phyloP scores from a whole-genome alignment of 2,329 filamentous ascomycete genomes.

The Monosporascus cannonballus region DNA sequence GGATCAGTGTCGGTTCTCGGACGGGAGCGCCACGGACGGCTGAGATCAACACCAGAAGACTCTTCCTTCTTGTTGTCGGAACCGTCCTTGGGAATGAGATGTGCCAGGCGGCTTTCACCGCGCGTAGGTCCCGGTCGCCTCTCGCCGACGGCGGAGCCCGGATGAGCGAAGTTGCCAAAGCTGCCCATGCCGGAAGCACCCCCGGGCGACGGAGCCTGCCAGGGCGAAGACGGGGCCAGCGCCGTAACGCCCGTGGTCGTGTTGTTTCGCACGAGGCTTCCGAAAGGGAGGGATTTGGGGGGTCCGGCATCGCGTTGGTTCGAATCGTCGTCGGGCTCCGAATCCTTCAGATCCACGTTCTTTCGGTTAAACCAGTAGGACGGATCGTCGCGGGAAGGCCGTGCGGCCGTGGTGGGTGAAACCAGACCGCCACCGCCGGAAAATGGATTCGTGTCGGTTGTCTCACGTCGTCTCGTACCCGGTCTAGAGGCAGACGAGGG shows the following conservation, averaged over 20 bases:
- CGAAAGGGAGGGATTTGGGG: slow-evolving; percentile 32
- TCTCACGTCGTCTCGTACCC: slow-evolving; percentile 75
- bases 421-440: slow-evolving; percentile 41
- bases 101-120: slow-evolving; percentile 79
- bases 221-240: slow-evolving; percentile 40
- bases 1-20: slow-evolving; percentile 70
- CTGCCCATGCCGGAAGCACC: slow-evolving; percentile 68
- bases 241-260: slow-evolving; percentile 39
- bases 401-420: slow-evolving; percentile 55
- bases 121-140: slow-evolving; percentile 68
- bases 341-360: slow-evolving; percentile 46
- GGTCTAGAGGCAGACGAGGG: slow-evolving; percentile 67
- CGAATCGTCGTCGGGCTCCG: slow-evolving; percentile 40
- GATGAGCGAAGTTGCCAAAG: slow-evolving; percentile 84
- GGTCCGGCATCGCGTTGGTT: slow-evolving; percentile 23
- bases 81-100: slow-evolving; percentile 73
- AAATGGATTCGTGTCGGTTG: slow-evolving; percentile 62
- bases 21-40: slow-evolving; percentile 50
- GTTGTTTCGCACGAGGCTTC: slow-evolving; percentile 47
- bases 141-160: slow-evolving; percentile 54
- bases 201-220: slow-evolving; percentile 41
- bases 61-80: slow-evolving; percentile 59
- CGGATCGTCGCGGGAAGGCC: slow-evolving; percentile 58
- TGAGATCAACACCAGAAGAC: slow-evolving; percentile 28
- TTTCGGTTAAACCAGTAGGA: slow-evolving; percentile 54